A percentile compares a stretch with the other conserved stretches of the same genome.
Evolutionary conservation across 805 yeast species (phyloP).

Genomic region (Jamesozyma rosinii): DNA sequence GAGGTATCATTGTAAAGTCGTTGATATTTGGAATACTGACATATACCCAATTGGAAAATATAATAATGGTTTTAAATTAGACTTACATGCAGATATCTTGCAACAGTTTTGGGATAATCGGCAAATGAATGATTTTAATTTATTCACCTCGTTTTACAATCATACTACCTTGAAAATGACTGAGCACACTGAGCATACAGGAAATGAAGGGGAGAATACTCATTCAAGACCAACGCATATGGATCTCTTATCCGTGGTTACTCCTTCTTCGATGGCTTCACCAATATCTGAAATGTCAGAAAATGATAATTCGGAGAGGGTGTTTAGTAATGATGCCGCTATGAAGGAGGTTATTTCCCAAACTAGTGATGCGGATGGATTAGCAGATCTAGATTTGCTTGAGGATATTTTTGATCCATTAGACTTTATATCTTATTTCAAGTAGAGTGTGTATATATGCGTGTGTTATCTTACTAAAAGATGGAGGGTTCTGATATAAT

Average conservation of each 20-base stretch:
- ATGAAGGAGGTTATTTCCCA: neutral
- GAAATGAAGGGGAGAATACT: neutral
- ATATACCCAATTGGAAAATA: constrained; percentile 14
- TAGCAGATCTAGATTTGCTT: constrained; percentile 10
- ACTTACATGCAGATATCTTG: constrained; percentile 13
- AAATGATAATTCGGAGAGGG: neutral
- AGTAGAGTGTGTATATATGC: constrained; percentile 2
- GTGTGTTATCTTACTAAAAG: no score
- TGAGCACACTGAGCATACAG: constrained; percentile 9
- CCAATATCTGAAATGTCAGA: neutral
- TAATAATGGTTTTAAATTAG: constrained; percentile 8
- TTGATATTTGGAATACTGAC: constrained; percentile 13
- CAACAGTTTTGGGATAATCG: constrained; percentile 10
- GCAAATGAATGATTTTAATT: constrained; percentile 11
- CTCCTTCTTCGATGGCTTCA: neutral
- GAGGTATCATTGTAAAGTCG: constrained; percentile 1
- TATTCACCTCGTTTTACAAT: constrained; percentile 24
- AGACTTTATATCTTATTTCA: constrained; percentile 22
- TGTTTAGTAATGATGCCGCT: neutral
- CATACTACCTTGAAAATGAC: constrained; percentile 14
- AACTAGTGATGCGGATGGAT: neutral
- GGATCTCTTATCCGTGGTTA: neutral
- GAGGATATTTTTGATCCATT: constrained; percentile 23
- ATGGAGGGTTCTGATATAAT: no score
- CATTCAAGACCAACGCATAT: neutral